Conservation (phyloP, 352 stramenopile species). For the Globisporangium acanthophoron region DNA sequence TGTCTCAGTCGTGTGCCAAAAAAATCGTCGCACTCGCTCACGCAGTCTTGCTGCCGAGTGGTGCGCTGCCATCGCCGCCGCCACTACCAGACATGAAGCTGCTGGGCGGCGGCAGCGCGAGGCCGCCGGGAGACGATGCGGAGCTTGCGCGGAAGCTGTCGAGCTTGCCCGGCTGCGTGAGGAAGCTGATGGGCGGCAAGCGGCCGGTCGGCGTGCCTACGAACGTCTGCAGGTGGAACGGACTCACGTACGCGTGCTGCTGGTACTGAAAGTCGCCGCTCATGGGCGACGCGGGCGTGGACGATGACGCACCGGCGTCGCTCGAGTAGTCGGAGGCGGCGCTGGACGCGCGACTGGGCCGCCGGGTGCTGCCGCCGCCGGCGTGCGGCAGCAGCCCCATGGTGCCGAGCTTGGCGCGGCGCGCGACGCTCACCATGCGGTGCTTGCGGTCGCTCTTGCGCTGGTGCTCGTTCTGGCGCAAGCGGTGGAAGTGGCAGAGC, state of each 20-base stretch:
- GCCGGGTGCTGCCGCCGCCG: neutral
- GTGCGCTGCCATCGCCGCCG: slow-evolving; percentile 12
- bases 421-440: slow-evolving; percentile 70
- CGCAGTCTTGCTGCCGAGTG: slow-evolving; percentile 48
- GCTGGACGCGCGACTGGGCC: neutral
- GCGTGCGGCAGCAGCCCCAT: slow-evolving; percentile 36
- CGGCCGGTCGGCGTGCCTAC: slow-evolving; percentile 27
- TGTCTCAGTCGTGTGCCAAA: neutral
- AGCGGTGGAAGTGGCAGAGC: slow-evolving; percentile 79
- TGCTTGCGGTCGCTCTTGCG: slow-evolving; percentile 87
- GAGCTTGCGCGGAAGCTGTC: slow-evolving; percentile 52
- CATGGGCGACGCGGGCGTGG: slow-evolving; percentile 32
- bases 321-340: slow-evolving; percentile 24
- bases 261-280: slow-evolving; percentile 14
- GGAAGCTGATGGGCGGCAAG: slow-evolving; percentile 70
- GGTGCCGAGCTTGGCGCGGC: slow-evolving; percentile 63
- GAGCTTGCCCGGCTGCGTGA: slow-evolving; percentile 62
- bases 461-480: slow-evolving; percentile 82
- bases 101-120: slow-evolving; percentile 30
- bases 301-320: slow-evolving; percentile 14
- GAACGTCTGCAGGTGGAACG: slow-evolving; percentile 9
- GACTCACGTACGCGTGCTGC: slow-evolving; percentile 8
- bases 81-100: slow-evolving; percentile 38
- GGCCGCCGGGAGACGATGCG: slow-evolving; percentile 18
- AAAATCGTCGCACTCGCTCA: slow-evolving; percentile 19